A percentile compares a stretch with the other conserved stretches of the same genome.
Evolutionary conservation across 2,329 filamentous ascomycete genomes (phyloP).

Genomic region (Clonostachys sp.): DNA sequence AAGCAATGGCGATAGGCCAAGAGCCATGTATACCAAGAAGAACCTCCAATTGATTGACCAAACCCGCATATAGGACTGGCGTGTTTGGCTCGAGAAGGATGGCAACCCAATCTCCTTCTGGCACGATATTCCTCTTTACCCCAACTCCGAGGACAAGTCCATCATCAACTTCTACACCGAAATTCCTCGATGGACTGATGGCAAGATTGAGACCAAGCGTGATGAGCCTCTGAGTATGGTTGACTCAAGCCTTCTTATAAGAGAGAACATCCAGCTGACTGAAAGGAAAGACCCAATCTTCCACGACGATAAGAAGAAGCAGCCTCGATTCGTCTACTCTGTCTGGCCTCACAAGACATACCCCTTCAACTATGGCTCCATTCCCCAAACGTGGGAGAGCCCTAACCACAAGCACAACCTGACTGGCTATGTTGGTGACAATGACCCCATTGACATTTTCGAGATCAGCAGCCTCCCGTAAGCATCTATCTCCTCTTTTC

Average conservation of each 20-base stretch:
- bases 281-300: slow-evolving; percentile 27
- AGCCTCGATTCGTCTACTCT: slow-evolving; percentile 30
- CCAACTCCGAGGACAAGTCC: slow-evolving; percentile 20
- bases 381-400: slow-evolving; percentile 38
- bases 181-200: slow-evolving; percentile 34
- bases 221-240: slow-evolving; percentile 28
- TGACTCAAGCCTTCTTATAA: not conserved
- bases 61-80: slow-evolving; percentile 24
- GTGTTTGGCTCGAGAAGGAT: slow-evolving; percentile 30
- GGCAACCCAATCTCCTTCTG: slow-evolving; percentile 32
- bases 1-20: too few relatives aligned
- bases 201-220: slow-evolving; percentile 31
- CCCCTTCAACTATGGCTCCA: slow-evolving; percentile 35
- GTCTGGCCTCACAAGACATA: slow-evolving; percentile 38
- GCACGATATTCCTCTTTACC: slow-evolving; percentile 35
- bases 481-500: not conserved
- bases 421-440: slow-evolving; percentile 29
- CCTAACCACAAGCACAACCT: slow-evolving; percentile 31
- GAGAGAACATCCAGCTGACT: not conserved
- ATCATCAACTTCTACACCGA: slow-evolving; percentile 33
- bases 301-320: slow-evolving; percentile 29
- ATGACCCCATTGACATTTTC: slow-evolving; percentile 35
- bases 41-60: not conserved
- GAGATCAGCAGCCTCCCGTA: slow-evolving; percentile 27
- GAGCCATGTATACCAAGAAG: not conserved